Percentiles rank a stretch among this genome's conserved stretches.
phyloP scores from a whole-genome alignment of 1,284 basidiomycete genomes.

The Irpex rosettiformis region DNA sequence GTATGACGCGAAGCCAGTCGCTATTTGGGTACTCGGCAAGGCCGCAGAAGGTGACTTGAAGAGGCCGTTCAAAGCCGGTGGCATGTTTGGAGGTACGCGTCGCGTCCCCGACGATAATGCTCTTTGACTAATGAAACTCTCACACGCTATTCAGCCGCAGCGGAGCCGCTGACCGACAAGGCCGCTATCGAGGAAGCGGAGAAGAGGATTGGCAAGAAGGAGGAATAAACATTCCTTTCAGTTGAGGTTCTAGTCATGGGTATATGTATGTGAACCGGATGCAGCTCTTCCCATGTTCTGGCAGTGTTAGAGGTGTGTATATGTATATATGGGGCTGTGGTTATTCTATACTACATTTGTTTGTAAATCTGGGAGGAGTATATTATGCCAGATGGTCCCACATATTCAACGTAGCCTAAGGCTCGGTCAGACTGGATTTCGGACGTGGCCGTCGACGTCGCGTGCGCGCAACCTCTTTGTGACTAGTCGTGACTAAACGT shows the following conservation, averaged over 20 bases:
- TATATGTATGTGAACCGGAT: neutral
- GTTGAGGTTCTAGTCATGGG: neutral
- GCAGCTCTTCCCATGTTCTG: neutral
- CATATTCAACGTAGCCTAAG: neutral
- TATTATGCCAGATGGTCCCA: neutral
- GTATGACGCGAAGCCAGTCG: slow-evolving; percentile 81
- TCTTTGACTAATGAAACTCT: neutral
- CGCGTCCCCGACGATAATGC: neutral
- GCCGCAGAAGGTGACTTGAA: slow-evolving; percentile 84
- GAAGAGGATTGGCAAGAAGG: slow-evolving; percentile 81
- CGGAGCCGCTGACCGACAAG: slow-evolving; percentile 76
- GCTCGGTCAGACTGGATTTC: too few relatives aligned
- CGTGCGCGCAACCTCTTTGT: too few relatives aligned
- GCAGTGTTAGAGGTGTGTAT: neutral
- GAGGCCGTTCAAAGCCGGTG: slow-evolving; percentile 80
- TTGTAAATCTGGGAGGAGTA: neutral
- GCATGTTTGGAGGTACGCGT: slow-evolving; percentile 67
- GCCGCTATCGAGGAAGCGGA: slow-evolving; percentile 87
- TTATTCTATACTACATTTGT: slow-evolving; percentile 1
- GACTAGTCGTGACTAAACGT: too few relatives aligned
- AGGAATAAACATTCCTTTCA: slow-evolving; percentile 39
- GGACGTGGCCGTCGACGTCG: too few relatives aligned
- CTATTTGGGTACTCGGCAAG: slow-evolving; percentile 76
- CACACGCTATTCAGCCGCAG: slow-evolving; percentile 30
- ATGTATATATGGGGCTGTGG: neutral